Percentiles rank a stretch among this genome's conserved stretches.
Evolutionary conservation across 768 basidiomycete species (phyloP).

Genomic region (Sarcomyxa edulis): DNA sequence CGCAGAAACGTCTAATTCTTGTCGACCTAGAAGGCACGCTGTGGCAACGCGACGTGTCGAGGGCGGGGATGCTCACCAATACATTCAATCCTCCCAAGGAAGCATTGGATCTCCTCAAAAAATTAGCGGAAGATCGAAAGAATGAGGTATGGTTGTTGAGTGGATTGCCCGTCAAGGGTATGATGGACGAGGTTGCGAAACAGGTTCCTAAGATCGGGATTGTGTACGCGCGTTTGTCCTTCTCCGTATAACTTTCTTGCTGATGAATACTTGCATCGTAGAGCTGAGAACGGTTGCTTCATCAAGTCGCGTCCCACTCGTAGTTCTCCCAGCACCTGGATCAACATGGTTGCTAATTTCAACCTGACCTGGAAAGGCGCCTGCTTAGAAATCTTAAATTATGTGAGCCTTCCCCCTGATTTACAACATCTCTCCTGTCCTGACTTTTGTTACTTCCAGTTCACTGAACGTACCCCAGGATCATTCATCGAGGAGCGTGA

Average conservation of each 20-base stretch:
- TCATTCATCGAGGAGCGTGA: slow-evolving; percentile 82
- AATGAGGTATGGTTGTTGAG: slow-evolving; percentile 85
- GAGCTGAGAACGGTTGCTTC: slow-evolving; percentile 87
- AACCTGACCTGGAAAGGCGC: slow-evolving; percentile 78
- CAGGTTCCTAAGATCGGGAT: slow-evolving; percentile 67
- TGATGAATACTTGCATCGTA: slow-evolving; percentile 16
- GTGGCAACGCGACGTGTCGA: slow-evolving; percentile 59
- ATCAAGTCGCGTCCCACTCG: slow-evolving; percentile 47
- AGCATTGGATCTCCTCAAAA: slow-evolving; percentile 45
- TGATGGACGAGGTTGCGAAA: slow-evolving; percentile 58
- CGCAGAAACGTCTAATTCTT: slow-evolving; percentile 58
- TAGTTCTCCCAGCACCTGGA: slow-evolving; percentile 44
- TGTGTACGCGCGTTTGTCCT: slow-evolving; percentile 42
- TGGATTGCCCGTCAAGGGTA: slow-evolving; percentile 59
- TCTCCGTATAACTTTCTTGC: not conserved
- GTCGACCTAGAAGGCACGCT: slow-evolving; percentile 79
- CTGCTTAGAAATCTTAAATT: slow-evolving; percentile 79
- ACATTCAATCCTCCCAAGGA: slow-evolving; percentile 26
- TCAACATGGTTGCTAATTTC: slow-evolving; percentile 74
- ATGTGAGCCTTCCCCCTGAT: slow-evolving; percentile 48
- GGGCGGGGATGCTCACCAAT: slow-evolving; percentile 29
- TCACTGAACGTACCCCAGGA: slow-evolving; percentile 84
- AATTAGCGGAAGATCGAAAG: slow-evolving; percentile 53
- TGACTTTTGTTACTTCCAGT: slow-evolving; percentile 36
- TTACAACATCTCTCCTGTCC: slow-evolving; percentile 1